Conservation (phyloP, 768 basidiomycete genomes). For the Terana coerulea region DNA sequence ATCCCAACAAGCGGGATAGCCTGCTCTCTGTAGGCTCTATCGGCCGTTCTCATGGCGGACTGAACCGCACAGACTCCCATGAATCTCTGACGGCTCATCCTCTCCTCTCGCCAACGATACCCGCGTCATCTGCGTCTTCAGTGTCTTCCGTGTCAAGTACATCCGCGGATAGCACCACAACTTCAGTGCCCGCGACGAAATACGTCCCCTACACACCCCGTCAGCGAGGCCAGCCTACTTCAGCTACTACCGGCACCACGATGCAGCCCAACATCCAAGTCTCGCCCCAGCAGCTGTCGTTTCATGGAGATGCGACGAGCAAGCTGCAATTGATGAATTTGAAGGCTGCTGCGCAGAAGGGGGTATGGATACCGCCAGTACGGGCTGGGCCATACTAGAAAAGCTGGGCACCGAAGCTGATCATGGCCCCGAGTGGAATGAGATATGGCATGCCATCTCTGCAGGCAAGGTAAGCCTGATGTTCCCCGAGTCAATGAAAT, state of each 20-base stretch:
- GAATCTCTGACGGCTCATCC: slow-evolving; percentile 64
- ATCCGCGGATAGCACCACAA: slow-evolving; percentile 11
- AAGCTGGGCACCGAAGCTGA: slow-evolving; percentile 53
- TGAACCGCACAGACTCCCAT: slow-evolving; percentile 27
- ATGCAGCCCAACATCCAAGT: slow-evolving; percentile 36
- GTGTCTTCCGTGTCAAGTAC: slow-evolving; percentile 11
- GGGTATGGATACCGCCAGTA: slow-evolving; percentile 61
- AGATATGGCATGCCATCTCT: slow-evolving; percentile 61
- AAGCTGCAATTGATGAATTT: slow-evolving; percentile 71
- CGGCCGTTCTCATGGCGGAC: slow-evolving; percentile 19
- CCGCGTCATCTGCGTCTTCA: slow-evolving; percentile 26
- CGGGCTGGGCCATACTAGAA: slow-evolving; percentile 80
- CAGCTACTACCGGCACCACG: slow-evolving; percentile 35
- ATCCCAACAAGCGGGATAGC: slow-evolving; percentile 21
- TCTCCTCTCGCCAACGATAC: slow-evolving; percentile 46
- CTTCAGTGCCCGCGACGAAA: slow-evolving; percentile 31
- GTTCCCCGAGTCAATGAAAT: neutral
- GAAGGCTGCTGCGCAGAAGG: slow-evolving; percentile 64
- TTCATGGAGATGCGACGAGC: slow-evolving; percentile 57
- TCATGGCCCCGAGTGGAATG: slow-evolving; percentile 58
- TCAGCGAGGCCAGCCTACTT: slow-evolving; percentile 52
- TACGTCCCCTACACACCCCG: slow-evolving; percentile 80
- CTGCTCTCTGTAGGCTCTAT: slow-evolving; percentile 24
- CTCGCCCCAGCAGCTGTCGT: slow-evolving; percentile 37
- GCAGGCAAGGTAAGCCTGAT: slow-evolving; percentile 56